Base-by-base conservation (phyloP, 768 basidiomycete genomes). In the Phylloporus arenicola region DNA sequence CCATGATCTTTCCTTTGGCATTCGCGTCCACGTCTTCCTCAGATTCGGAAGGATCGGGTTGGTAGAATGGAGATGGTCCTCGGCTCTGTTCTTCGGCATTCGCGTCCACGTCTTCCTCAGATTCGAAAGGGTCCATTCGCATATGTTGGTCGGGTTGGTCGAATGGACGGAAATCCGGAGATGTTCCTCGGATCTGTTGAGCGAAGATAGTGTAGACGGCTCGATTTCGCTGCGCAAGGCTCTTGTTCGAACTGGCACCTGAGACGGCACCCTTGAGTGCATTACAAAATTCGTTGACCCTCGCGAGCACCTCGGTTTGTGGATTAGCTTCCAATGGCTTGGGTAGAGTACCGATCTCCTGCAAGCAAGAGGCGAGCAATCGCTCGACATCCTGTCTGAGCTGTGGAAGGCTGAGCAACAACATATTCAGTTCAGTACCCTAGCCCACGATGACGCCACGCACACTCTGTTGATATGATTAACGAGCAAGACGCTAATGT, bases 381-480 rank as follows among this genome's bases (percentile, higher is more conserved):
- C 56, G 56, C 3, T 72, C 66, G 3, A 81, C 70, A n/a, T 72
- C 62, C 2, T 56, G 44, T 22, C 55, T 68, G 6, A 84, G 68
- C 16, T 58, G 54, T 3, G 81, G 82, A 12, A 84, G 64, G 35
- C 83, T 84, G n/a, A 6, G 54, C 2, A 50, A 39, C 19, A 10
- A 33, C 0, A 2, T 9, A 29, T 43, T 58, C n/a, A 62, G 48
- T 19, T 16, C 13, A 19, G 12, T 12, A n/a, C 37, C 9, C 16
- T 16, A 41, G 14, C 16, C 31, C 9, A 13, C 5, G 1, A 12
- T 6, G 33, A 20, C 0, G 20, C 3, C 16, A 68, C 79, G 40
- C 54, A 86, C 85, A 74, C 75, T 22, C 56, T 63, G 30, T 76
- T 75, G 38, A 86, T 82, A n/a, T 77, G 69, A 0, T 63, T 46